Conservation (phyloP, 2,329 filamentous ascomycete genomes). For the Microdochium paspali region DNA sequence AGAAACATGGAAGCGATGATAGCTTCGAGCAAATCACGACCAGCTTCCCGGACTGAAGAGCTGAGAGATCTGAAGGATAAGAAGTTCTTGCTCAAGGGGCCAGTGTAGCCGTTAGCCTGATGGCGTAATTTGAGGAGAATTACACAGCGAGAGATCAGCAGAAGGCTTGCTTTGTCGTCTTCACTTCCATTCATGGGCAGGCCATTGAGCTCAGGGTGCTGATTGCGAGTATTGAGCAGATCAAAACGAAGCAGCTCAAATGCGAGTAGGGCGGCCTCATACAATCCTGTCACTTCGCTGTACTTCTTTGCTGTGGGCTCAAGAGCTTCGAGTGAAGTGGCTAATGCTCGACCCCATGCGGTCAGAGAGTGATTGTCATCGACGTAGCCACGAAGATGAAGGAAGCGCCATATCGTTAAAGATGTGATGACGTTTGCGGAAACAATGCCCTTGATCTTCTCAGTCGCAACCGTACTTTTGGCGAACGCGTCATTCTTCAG, state of each 20-base stretch:
- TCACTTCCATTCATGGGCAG: conserved; percentile 48
- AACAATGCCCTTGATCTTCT: conserved; percentile 51
- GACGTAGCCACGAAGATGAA: conserved; percentile 82
- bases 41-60: conserved; percentile 65
- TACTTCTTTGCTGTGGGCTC: conserved; percentile 40
- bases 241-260: conserved; percentile 78
- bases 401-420: conserved; percentile 78
- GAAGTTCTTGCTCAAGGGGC: conserved; percentile 82
- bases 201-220: conserved; percentile 43
- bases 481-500: conserved; percentile 63
- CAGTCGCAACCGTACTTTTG: conserved; percentile 55
- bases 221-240: conserved; percentile 62
- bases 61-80: conserved; percentile 80
- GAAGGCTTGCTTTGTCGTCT: conserved; percentile 66
- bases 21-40: conserved; percentile 79
- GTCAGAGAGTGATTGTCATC: conserved; percentile 72
- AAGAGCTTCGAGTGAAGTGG: conserved; percentile 55
- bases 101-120: conserved; percentile 81
- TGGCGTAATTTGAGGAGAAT: conserved; percentile 77
- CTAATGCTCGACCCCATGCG: conserved; percentile 72
- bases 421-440: conserved; percentile 55
- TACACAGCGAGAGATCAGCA: conserved; percentile 79
- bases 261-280: conserved; percentile 73
- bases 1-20: conserved; percentile 73
- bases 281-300: conserved; percentile 39